Base-by-base conservation (phyloP, 1,284 basidiomycete species). In the Amylostereum areolatum region DNA sequence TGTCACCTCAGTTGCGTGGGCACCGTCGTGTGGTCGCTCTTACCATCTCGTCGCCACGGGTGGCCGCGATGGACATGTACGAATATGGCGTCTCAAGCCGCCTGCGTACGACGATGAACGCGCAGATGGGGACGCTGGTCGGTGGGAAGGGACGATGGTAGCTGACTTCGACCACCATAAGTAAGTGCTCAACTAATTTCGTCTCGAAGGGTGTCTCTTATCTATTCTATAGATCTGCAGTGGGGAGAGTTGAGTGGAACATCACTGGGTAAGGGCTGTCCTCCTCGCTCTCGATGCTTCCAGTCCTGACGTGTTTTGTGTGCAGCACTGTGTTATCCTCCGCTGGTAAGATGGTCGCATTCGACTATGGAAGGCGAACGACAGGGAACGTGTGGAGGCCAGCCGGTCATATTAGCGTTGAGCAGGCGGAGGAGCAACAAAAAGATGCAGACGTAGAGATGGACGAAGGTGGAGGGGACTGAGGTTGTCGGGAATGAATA, bases 21-120 rank as follows among this genome's bases (percentile, higher is more conserved):
- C 94, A 1, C 90, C 94, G 1, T 86, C 85, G 0, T 95, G 91
- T 57, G 94, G 94, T 1, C 77, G 92, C 25, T 89, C 89, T 1
- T 95, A 93, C 66, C 94, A 97, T 61, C 82, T 96, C 42, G 75
- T 97, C 54, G 94, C 94, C 2, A 90, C 92, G 0, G 94, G 92
- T 5, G 76, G 83, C 35, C 74, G 92, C 36, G 93, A 95, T 61
- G 92, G 92, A 0, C 78, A 80, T 37, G 91, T 96, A 5, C 70
- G 92, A 51, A 91, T 97, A 57, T 97, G 92, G 92, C 82, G 83
- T 52, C 70, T 87, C 46, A 77, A 73, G 53, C 86, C 89, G 65
- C 77, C 53, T 55, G 58, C 52, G 54, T 12, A 67, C 10, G 59
- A 57, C 4, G 65, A 65, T 44, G 69, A 72, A 24, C 56, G 62